A percentile compares a stretch with the other conserved stretches of the same genome.
Conservation (phyloP, 164 flowering plant genomes). For the Protea cynaroides region DNA sequence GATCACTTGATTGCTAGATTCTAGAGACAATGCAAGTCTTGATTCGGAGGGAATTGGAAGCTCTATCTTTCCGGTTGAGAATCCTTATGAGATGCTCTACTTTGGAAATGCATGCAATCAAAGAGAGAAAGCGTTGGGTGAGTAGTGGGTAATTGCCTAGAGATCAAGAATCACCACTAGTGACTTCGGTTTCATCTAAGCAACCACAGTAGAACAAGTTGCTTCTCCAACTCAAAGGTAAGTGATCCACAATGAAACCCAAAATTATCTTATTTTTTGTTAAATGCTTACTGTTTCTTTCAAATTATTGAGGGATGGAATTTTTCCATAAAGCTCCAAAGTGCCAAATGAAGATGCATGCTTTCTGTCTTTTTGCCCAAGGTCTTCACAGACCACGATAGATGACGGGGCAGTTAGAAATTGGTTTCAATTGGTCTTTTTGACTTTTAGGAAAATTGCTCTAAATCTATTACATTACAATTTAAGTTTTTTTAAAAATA, state of each 20-base stretch:
- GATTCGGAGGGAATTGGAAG: slow-evolving; percentile 13
- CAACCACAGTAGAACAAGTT: slow-evolving; percentile 18
- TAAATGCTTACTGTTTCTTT: neutral
- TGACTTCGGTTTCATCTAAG: slow-evolving; percentile 45
- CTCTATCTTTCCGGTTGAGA: slow-evolving; percentile 18
- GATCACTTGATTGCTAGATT: slow-evolving; percentile 41
- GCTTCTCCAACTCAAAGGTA: slow-evolving; percentile 29
- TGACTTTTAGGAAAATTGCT: too few relatives aligned
- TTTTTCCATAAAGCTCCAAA: slow-evolving; percentile 8
- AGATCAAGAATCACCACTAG: slow-evolving; percentile 33
- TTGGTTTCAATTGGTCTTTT: too few relatives aligned
- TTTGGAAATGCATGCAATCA: slow-evolving; percentile 32
- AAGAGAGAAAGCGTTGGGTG: slow-evolving; percentile 8
- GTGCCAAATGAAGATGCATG: slow-evolving; percentile 5
- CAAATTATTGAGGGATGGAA: too few relatives aligned
- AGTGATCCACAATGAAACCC: slow-evolving; percentile 3
- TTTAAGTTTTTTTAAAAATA: too few relatives aligned
- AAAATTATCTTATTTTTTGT: too few relatives aligned
- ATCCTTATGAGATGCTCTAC: slow-evolving; percentile 50
- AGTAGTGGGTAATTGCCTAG: slow-evolving; percentile 12
- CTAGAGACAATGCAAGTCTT: slow-evolving; percentile 22
- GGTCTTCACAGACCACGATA: too few relatives aligned
- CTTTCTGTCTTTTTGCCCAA: too few relatives aligned
- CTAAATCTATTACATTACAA: too few relatives aligned
- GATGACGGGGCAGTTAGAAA: too few relatives aligned